phyloP scores from a whole-genome alignment of 352 stramenopile species.

The Globisporangium yorkense region DNA sequence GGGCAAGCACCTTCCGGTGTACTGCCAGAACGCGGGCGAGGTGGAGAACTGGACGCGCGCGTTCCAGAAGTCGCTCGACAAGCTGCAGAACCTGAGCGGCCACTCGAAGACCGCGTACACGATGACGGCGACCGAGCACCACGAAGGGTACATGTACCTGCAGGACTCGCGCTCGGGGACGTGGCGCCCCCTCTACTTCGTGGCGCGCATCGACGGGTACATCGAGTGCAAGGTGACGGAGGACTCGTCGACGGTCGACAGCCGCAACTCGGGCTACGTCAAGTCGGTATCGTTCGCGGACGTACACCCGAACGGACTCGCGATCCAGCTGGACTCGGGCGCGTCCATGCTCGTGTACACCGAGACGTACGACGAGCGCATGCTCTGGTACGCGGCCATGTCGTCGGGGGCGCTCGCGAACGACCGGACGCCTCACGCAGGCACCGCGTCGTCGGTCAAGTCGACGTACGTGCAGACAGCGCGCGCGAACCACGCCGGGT shows the following conservation, averaged over 20 bases:
- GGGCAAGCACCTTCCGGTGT: slow-evolving; percentile 34
- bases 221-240: slow-evolving; percentile 58
- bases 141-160: slow-evolving; percentile 65
- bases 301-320: slow-evolving; percentile 58
- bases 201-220: slow-evolving; percentile 64
- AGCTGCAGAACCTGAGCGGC: slow-evolving; percentile 36
- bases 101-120: slow-evolving; percentile 73
- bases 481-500: slow-evolving; percentile 68
- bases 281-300: slow-evolving; percentile 66
- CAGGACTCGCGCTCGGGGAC: slow-evolving; percentile 41
- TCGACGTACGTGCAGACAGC: slow-evolving; percentile 71
- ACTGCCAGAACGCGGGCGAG: slow-evolving; percentile 37
- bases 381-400: slow-evolving; percentile 79
- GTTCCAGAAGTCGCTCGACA: slow-evolving; percentile 51
- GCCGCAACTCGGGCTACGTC: slow-evolving; percentile 57
- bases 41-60: slow-evolving; percentile 42
- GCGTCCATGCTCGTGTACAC: slow-evolving; percentile 66
- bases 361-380: slow-evolving; percentile 74
- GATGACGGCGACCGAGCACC: slow-evolving; percentile 50
- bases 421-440: slow-evolving; percentile 20
- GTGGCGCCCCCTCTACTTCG: slow-evolving; percentile 60
- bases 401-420: slow-evolving; percentile 52
- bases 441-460: slow-evolving; percentile 45
- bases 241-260: slow-evolving; percentile 27
- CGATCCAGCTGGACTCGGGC: slow-evolving; percentile 63